Percentiles rank a stretch among this genome's conserved stretches.
These are phyloP conservation scores for Pugionium dolabratum DNA, from an alignment of 345 rosid species.

Conservation along the genomic window DNA sequence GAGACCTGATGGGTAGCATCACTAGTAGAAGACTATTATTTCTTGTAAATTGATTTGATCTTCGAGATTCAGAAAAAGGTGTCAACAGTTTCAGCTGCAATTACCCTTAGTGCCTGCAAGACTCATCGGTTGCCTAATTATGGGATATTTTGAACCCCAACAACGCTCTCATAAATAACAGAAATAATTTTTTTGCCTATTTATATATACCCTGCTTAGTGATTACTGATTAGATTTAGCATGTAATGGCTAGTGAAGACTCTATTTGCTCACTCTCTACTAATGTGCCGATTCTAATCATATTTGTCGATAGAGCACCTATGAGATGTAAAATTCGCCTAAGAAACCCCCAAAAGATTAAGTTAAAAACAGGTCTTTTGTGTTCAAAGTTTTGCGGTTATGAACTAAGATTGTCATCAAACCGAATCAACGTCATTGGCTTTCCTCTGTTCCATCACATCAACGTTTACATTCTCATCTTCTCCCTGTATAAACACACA, in stretches of 20 bases:
- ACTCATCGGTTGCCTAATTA: conserved; percentile 23
- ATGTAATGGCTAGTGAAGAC: no score
- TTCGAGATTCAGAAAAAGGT: conserved; percentile 67
- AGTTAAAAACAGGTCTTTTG: no score
- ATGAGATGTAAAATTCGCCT: no score
- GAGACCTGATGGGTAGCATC: conserved; percentile 91
- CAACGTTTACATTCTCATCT: conserved; percentile 30
- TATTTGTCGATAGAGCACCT: no score
- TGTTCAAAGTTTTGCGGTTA: not conserved
- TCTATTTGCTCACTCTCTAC: no score
- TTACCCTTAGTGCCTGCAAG: conserved; percentile 64
- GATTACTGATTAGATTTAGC: no score
- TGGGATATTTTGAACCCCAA: no score
- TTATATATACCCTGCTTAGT: no score
- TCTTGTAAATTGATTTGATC: conserved; percentile 71
- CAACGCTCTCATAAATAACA: no score
- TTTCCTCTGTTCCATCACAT: conserved; percentile 26
- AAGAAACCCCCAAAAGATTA: no score
- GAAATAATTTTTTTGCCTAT: no score
- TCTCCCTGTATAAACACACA: conserved; percentile 30
- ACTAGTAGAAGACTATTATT: conserved; percentile 79
- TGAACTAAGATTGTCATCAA: conserved; percentile 18
- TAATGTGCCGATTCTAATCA: no score
- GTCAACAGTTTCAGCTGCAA: conserved; percentile 57
- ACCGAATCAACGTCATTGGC: conserved; percentile 30